Evolutionary conservation across 2,329 filamentous ascomycete species (phyloP), one percentile per base, ranked within the genome.

Genomic region (Boeremia lycopersici): DNA sequence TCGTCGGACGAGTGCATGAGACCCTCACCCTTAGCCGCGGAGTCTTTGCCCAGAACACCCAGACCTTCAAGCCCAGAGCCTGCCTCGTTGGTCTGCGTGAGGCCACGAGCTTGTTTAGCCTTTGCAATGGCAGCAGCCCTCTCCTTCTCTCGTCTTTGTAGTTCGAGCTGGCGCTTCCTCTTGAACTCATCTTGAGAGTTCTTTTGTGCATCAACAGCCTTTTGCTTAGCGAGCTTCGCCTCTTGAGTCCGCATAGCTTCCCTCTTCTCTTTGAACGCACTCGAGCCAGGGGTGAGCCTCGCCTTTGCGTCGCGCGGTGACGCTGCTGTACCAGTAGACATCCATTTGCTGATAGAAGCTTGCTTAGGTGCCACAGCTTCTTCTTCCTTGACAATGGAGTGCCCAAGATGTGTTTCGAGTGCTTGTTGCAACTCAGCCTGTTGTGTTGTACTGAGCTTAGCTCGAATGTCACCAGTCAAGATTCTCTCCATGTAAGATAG

Each of bases 1-100:
- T 81, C 79, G 45, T 95, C 91, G 3, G 85, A 88, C 6, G 85
- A 87, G 36, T 97, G 90, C 91, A 98, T 96, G 74, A 98, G 91
- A 61, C 93, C 91, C 68, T 88, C 89, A 60, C 89, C 89, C 59
- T 83, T 83, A 1, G 85, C 84, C 3, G 85, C 83, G 68, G 93
- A 89, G 49, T 95, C 91, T 75, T 93, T 95, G 55, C 90, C 91
- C 51, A 84, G 79, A 1, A 92, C 80, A 31, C 89, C 85, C 44
- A 96, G 82, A 25, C 87, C 88, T 59, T 85, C 83, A 9, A 95
- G 77, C 17, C 89, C 91, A 54, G 91, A 95, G 2, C 91, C 91
- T 71, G 92, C 90, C 54, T 90, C 88, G 8, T 83, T 78, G n/a
- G 87, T 87, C 29, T 83, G 81, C 41, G 79, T 74, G 70, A 63